Conservation (phyloP, 495 filamentous ascomycete species). For the Neurospora sp. region DNA sequence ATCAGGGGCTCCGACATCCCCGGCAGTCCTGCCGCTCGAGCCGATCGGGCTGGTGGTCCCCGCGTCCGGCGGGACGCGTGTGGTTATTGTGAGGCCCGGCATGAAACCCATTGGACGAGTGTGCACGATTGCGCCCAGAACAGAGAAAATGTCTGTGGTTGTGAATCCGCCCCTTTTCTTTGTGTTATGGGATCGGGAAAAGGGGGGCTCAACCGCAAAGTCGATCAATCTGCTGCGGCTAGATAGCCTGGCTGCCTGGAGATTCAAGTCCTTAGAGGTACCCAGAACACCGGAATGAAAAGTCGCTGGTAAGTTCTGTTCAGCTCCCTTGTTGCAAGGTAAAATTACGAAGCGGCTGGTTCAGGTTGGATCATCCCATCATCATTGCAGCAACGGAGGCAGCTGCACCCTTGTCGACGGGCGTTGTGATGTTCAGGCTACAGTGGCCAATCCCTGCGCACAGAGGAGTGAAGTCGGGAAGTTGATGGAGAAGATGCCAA, state of each 20-base stretch:
- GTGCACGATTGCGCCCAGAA: not conserved
- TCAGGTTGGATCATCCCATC: not conserved
- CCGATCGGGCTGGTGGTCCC: not conserved
- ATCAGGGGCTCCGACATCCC: not conserved
- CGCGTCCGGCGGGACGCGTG: slow-evolving; percentile 2
- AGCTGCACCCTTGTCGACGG: not conserved
- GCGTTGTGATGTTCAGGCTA: not conserved
- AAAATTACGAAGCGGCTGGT: not conserved
- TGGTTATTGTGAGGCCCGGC: slow-evolving; percentile 20
- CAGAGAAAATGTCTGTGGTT: not conserved
- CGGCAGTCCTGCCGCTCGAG: not conserved
- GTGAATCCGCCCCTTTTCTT: not conserved
- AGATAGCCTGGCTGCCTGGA: not conserved
- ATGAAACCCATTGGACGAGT: slow-evolving; percentile 4
- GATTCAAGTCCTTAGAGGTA: not conserved
- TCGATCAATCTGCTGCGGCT: not conserved
- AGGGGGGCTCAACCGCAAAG: not conserved
- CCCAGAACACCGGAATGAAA: not conserved
- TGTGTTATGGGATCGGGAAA: not conserved
- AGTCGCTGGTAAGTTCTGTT: not conserved
- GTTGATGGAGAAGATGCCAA: not conserved
- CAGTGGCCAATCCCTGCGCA: not conserved
- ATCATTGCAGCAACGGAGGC: not conserved
- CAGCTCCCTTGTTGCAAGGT: not conserved
- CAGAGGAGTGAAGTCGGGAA: not conserved